A percentile compares a stretch with the other conserved stretches of the same genome.
These are phyloP conservation scores for Nicotiana tomentosiformis DNA, from an alignment of 257 asterid species.

Conservation along the genomic window DNA sequence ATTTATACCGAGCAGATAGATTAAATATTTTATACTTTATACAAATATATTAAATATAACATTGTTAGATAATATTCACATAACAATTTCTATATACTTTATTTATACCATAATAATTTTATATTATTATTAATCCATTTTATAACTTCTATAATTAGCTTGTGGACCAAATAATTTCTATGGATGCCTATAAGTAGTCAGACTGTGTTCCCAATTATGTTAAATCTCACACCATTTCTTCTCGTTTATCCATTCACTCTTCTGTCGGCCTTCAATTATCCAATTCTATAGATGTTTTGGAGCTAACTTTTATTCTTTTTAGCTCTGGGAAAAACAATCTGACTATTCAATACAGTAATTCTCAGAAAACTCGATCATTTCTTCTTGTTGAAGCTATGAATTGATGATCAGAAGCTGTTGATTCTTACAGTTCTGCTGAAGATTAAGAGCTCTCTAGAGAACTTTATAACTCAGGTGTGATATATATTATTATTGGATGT, in stretches of 20 bases:
- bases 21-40: too few relatives aligned
- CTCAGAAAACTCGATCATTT: background rate
- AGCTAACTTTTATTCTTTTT: background rate
- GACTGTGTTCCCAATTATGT: background rate
- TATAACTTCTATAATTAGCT: too few relatives aligned
- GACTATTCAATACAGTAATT: background rate
- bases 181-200: too few relatives aligned
- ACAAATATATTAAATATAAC: too few relatives aligned
- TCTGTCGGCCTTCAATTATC: background rate
- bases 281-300: background rate
- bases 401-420: background rate
- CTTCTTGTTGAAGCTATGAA: background rate
- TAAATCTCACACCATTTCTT: background rate
- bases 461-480: background rate
- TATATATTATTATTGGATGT: too few relatives aligned
- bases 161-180: too few relatives aligned
- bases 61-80: too few relatives aligned
- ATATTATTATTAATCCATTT: too few relatives aligned
- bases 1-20: too few relatives aligned
- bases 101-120: too few relatives aligned
- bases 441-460: background rate
- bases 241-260: background rate
- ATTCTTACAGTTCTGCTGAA: background rate
- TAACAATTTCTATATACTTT: too few relatives aligned
- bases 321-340: background rate